phyloP scores from a whole-genome alignment of 2,329 filamentous ascomycete species.

The Hirsutella thompsonii region DNA sequence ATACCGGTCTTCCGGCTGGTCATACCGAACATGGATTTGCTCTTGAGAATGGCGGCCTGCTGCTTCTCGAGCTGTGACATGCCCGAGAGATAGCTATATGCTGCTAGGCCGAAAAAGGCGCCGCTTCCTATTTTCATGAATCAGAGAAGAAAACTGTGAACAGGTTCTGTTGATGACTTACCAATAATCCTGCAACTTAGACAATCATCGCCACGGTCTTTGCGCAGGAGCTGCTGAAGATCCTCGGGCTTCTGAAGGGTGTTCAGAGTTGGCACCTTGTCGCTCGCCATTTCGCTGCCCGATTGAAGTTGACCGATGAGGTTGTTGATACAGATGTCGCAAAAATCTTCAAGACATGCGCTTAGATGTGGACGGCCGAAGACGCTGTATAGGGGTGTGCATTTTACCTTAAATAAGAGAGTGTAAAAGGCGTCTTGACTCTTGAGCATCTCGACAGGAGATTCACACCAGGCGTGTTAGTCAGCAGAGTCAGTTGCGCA shows the following conservation, averaged over 20 bases:
- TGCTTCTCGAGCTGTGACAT: conserved; percentile 58
- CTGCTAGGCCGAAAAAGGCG: conserved; percentile 62
- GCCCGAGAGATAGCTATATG: conserved; percentile 67
- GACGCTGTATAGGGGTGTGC: too few relatives aligned
- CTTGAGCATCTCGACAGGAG: too few relatives aligned
- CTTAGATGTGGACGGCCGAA: too few relatives aligned
- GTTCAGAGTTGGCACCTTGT: conserved; percentile 35
- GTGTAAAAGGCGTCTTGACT: too few relatives aligned
- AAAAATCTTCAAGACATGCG: too few relatives aligned
- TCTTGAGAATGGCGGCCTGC: conserved; percentile 51
- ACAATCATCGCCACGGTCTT: conserved; percentile 53
- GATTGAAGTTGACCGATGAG: too few relatives aligned
- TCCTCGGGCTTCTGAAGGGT: conserved; percentile 48
- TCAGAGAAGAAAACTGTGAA: neutral
- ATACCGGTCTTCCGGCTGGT: conserved; percentile 56
- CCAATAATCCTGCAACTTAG: conserved; percentile 58
- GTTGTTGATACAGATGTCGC: too few relatives aligned
- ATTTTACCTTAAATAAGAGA: too few relatives aligned
- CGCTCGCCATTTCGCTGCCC: conserved; percentile 15
- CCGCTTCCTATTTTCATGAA: conserved; percentile 43
- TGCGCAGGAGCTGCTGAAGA: conserved; percentile 42
- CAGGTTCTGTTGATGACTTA: too few relatives aligned
- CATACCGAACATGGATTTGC: conserved; percentile 61
- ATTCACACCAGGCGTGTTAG: too few relatives aligned
- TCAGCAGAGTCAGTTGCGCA: too few relatives aligned